Conservation (phyloP, 441 rosid species). For the Theobroma grandiflorum region DNA sequence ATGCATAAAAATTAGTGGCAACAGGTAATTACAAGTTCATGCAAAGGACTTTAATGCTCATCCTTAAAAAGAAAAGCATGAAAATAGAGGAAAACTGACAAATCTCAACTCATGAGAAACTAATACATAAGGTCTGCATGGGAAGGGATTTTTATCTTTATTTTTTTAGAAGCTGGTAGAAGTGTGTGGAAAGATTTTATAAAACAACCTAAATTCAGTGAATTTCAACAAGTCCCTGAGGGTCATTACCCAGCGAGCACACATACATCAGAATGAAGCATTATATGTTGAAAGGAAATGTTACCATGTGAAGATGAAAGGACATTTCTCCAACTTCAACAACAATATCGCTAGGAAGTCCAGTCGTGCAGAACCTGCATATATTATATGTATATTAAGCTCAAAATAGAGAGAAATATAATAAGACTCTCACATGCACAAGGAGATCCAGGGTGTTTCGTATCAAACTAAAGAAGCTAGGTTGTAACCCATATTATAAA, state of each 20-base stretch:
- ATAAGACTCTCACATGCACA: conserved; percentile 15
- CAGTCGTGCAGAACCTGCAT: conserved; percentile 92
- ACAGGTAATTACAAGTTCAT: not conserved
- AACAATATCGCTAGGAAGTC: conserved; percentile 90
- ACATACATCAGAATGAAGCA: not conserved
- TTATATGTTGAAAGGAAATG: conserved; percentile 17
- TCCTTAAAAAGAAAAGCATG: not conserved
- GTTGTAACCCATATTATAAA: not conserved
- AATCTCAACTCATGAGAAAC: conserved; percentile 9
- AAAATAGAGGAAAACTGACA: not conserved
- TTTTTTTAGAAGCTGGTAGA: conserved; percentile 7
- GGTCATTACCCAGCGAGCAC: not conserved
- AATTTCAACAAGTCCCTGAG: conserved; percentile 12
- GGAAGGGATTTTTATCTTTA: not conserved
- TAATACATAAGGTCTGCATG: not conserved
- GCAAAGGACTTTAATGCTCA: not conserved
- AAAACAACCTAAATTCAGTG: not conserved
- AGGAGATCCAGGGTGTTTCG: not conserved
- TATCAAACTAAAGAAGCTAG: conserved; percentile 15
- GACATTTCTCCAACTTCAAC: conserved; percentile 96
- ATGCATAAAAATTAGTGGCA: not conserved
- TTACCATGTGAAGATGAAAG: conserved; percentile 99
- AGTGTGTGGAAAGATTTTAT: not conserved
- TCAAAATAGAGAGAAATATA: conserved; percentile 1
- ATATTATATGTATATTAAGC: conserved; percentile 23